These are phyloP conservation scores for Lecanoromycetidae sp. DNA, from an alignment of 2,329 filamentous ascomycete species.

Conservation along the genomic window DNA sequence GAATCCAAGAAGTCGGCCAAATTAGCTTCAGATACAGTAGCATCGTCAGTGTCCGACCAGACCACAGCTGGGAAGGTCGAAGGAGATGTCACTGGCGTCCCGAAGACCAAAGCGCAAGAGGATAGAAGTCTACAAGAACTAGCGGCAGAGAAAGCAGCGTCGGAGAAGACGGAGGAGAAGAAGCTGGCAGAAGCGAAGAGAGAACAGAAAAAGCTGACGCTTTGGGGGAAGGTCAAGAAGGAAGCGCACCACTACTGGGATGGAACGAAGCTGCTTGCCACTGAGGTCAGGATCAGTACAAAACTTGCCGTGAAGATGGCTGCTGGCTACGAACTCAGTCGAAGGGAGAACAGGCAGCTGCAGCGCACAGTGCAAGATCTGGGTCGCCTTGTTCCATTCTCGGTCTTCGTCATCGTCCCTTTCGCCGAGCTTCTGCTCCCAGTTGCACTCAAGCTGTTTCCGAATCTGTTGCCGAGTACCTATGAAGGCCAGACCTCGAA, in stretches of 20 bases:
- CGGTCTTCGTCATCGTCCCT: conserved; percentile 90
- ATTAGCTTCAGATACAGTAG: conserved; percentile 21
- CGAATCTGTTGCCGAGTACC: conserved; percentile 92
- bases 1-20: conserved; percentile 21
- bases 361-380: conserved; percentile 89
- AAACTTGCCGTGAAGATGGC: conserved; percentile 93
- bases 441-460: conserved; percentile 85
- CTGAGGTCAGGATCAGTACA: conserved; percentile 86
- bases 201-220: conserved; percentile 72
- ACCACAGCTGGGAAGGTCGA: conserved; percentile 26
- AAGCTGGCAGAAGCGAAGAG: conserved; percentile 52
- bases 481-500: conserved; percentile 87
- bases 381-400: conserved; percentile 84
- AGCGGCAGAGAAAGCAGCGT: conserved; percentile 45
- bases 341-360: conserved; percentile 80
- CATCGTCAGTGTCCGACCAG: conserved; percentile 25
- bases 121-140: conserved; percentile 48
- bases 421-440: conserved; percentile 90
- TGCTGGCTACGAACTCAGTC: conserved; percentile 88
- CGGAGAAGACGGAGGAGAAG: conserved; percentile 36
- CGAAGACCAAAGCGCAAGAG: conserved; percentile 38
- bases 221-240: conserved; percentile 90
- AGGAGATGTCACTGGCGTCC: conserved; percentile 30
- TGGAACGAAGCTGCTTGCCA: conserved; percentile 84
- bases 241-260: conserved; percentile 95